These are phyloP conservation scores for Talaromyces sp. DNA, from an alignment of 2,329 filamentous ascomycete genomes.

Conservation along the genomic window DNA sequence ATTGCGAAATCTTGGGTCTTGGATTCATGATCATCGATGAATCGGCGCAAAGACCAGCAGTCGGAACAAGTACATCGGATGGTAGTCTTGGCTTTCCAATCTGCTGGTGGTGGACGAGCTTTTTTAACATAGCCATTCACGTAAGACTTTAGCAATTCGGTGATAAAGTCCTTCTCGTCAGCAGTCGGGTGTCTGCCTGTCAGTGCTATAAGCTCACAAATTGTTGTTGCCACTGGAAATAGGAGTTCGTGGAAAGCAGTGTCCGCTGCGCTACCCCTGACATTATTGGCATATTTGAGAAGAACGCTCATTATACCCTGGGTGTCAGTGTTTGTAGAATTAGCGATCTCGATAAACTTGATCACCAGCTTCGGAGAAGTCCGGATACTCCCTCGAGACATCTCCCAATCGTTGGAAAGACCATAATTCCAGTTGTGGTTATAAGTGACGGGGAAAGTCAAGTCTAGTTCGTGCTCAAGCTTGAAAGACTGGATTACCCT, in stretches of 20 bases:
- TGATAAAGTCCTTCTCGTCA: slow-evolving; percentile 1
- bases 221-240: slow-evolving; percentile 1
- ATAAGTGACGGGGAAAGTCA: background rate
- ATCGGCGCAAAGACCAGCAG: background rate
- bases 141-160: background rate
- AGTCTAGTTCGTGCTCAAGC: background rate
- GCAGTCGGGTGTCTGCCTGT: background rate
- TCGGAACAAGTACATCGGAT: background rate
- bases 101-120: background rate
- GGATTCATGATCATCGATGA: background rate
- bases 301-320: background rate
- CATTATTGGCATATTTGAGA: background rate
- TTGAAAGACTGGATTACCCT: slow-evolving; percentile 4
- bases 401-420: background rate
- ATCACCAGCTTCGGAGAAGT: background rate
- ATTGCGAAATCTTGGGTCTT: background rate
- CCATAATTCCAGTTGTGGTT: background rate
- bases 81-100: background rate
- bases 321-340: background rate
- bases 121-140: background rate
- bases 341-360: background rate
- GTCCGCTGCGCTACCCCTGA: background rate
- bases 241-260: background rate
- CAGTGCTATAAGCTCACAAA: background rate
- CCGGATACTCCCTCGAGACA: background rate